These are phyloP conservation scores for Lineolata rhizophorae DNA, from an alignment of 495 filamentous ascomycete species.

Conservation along the genomic window DNA sequence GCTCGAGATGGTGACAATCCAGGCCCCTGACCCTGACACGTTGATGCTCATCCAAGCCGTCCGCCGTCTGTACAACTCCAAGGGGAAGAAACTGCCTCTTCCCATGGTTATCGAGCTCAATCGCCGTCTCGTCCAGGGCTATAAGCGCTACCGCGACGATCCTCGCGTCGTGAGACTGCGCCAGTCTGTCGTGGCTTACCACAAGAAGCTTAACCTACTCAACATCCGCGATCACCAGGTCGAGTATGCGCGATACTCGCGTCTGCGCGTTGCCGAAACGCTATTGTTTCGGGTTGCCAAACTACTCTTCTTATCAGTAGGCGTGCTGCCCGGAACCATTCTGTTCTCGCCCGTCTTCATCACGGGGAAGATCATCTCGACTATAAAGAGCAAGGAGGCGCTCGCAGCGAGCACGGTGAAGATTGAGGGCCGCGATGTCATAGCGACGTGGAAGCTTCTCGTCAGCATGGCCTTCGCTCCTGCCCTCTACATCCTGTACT, in stretches of 20 bases:
- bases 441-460: conserved; percentile 96
- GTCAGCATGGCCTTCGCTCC: conserved; percentile 79
- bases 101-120: conserved; percentile 94
- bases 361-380: conserved; percentile 72
- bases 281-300: conserved; percentile 65
- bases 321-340: conserved; percentile 65
- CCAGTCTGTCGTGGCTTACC: conserved; percentile 65
- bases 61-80: conserved; percentile 78
- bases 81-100: conserved; percentile 81
- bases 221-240: conserved; percentile 91
- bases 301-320: conserved; percentile 49
- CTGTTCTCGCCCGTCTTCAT: conserved; percentile 87
- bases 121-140: conserved; percentile 75
- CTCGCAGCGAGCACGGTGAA: conserved; percentile 88
- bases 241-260: conserved; percentile 67
- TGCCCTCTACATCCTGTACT: conserved; percentile 64
- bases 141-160: conserved; percentile 82
- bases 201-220: conserved; percentile 64
- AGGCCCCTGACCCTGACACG: conserved; percentile 87
- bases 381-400: conserved; percentile 72
- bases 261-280: conserved; percentile 47
- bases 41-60: conserved; percentile 94
- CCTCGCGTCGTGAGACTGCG: conserved; percentile 60
- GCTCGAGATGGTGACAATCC: conserved; percentile 76
- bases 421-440: conserved; percentile 79